phyloP scores from a whole-genome alignment of 1,139 yeast species.

The Kodamaea ohmeri region DNA sequence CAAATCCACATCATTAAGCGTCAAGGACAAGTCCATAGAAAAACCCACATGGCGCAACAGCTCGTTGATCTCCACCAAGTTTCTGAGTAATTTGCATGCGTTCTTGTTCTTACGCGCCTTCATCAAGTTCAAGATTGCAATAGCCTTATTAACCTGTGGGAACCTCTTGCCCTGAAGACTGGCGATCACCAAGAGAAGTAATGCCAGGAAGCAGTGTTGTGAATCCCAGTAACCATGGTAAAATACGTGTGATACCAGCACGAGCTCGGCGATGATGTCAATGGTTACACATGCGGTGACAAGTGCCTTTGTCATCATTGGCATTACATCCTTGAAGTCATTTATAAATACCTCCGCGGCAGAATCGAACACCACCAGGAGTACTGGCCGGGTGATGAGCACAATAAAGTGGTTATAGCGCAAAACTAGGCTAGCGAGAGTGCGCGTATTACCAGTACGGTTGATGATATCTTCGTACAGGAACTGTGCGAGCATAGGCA shows the following conservation, averaged over 20 bases:
- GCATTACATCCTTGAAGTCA: slow-evolving; percentile 28
- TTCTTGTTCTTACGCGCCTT: slow-evolving; percentile 42
- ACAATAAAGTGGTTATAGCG: slow-evolving; percentile 48
- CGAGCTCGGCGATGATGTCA: slow-evolving; percentile 37
- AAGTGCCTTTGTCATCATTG: slow-evolving; percentile 39
- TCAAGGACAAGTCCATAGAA: slow-evolving; percentile 9
- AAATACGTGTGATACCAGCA: slow-evolving; percentile 35
- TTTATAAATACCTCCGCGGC: slow-evolving; percentile 24
- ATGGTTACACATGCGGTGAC: slow-evolving; percentile 41
- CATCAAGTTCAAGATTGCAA: slow-evolving; percentile 38
- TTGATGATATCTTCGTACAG: slow-evolving; percentile 20
- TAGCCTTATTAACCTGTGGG: slow-evolving; percentile 31
- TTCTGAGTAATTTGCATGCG: slow-evolving; percentile 23
- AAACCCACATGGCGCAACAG: slow-evolving; percentile 7
- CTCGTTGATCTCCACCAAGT: slow-evolving; percentile 12
- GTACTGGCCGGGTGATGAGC: slow-evolving; percentile 45
- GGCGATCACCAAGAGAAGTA: slow-evolving; percentile 40
- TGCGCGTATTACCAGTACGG: slow-evolving; percentile 16
- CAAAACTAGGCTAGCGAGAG: slow-evolving; percentile 39
- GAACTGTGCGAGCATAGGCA: slow-evolving; percentile 28
- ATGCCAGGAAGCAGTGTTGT: slow-evolving; percentile 47
- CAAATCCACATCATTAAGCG: slow-evolving; percentile 8
- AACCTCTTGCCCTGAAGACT: slow-evolving; percentile 30
- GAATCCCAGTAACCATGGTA: slow-evolving; percentile 53
- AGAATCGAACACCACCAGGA: slow-evolving; percentile 40